Base-by-base conservation (phyloP, 306 rosid genomes). In the Ziziphus jujuba region DNA sequence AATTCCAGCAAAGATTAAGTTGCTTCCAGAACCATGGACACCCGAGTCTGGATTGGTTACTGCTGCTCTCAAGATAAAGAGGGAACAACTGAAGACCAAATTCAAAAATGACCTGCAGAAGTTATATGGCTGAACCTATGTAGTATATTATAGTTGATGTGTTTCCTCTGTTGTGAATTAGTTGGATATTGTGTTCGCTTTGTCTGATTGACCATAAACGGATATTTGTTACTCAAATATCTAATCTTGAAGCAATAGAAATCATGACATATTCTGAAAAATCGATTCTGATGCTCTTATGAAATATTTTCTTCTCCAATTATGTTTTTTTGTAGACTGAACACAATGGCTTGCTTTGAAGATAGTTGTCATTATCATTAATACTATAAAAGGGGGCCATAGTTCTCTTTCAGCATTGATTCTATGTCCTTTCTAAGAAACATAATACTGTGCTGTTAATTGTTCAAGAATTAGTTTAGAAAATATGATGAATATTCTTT, bases 21-120 rank as follows among this genome's bases (percentile, higher is more conserved):
- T 92, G 80, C 61, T 84, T 16, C 56, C 87, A 2, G 93, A 92
- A 49, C 86, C 89, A 72, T 90, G 98, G 98, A 87, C 96, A 25
- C 97, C 96, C 0, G 93, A 92, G 69, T 87, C 98, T 3, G 96
- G 97, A 65, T 77, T 90, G 82, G 98, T 90, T 52, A 90, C 98
- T 16, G 96, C 98, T 25, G 97, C 98, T 63, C 75, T 92, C 51
- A 90, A 92, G 90, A 79, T 92, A 25, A 92, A 84, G 82, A 87
- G 98, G 75, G 98, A 92, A 70, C 92, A 80, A 57, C 73, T 89
- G 19, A 92, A 87, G 90, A 72, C 79, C 63, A 86, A 80, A 80
- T 92, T 90, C 83, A 88, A 80, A 78, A 77, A 80, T 23, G 93
- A 86, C 58, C 95, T 92, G 19, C 54, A 67, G 25, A 80, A 84